Base-by-base conservation (phyloP, 2,329 filamentous ascomycete genomes). In the Ceratocystis variospora region DNA sequence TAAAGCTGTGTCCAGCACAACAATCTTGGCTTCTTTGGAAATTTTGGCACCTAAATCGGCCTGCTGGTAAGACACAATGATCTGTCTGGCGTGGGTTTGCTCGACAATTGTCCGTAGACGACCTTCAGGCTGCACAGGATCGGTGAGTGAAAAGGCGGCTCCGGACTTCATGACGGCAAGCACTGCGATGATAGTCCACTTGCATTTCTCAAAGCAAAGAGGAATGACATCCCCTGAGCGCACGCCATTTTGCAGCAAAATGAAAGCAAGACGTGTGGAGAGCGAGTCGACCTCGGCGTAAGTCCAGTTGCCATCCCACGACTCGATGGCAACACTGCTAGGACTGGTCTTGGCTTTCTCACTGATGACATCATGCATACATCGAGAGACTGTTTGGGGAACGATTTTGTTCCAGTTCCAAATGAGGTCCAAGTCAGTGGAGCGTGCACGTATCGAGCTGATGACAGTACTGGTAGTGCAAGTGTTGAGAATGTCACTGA, bases 131-230 rank as follows among this genome's bases (percentile, higher is more conserved):
- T 80, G 77, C 63, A 76, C 77, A 0, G 78, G 78, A 64, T 80
- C 79, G 41, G 77, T 79, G 10, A 80, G 73, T 1, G 77, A 77
- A 68, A 80, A 80, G 5, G 77, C 75, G 1, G 74, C 78, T 6
- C 79, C 79, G n/a, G 78, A 71, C 70, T 80, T 80, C 76, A 80
- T 78, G 64, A 80, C 74, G 5, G 74, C 78, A 7, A 81, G 70
- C 3, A 80, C 75, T 0, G 76, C 76, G 25, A 80, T 73, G 6
- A 76, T 72, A 3, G 79, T 76, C 78, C 77, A 80, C 69, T 72
- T 73, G 37, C 78, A 79, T 70, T 80, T 80, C 69, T 80, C 77
- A 67, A 81, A 80, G 69, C 78, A 79, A n/a, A 81, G 72, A 2
- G 79, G 78, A n/a, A 81, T 76, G 8, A 74, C 75, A 48, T 72